Conservation (phyloP, 306 rosid species). For the Prunus dulcis region DNA sequence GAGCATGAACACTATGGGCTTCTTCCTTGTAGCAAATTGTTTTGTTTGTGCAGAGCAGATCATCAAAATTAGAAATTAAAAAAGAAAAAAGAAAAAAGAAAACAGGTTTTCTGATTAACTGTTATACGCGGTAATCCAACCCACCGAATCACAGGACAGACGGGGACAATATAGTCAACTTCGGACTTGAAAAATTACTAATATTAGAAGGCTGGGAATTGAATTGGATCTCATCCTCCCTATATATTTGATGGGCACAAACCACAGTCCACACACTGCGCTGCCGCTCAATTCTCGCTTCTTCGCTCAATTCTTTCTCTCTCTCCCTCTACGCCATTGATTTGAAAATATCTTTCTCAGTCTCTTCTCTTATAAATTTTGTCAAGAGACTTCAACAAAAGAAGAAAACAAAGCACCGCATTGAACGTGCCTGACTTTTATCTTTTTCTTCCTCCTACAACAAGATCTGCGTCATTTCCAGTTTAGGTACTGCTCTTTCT, state of each 20-base stretch:
- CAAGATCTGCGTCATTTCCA: background rate
- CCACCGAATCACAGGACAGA: background rate
- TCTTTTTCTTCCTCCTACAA: background rate
- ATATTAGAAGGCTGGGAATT: background rate
- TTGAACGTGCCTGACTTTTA: background rate
- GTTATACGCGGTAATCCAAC: constrained; percentile 6
- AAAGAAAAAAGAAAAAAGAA: too few relatives aligned
- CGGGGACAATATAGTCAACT: background rate
- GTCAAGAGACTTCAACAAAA: background rate
- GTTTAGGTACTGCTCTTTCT: background rate
- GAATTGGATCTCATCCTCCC: background rate
- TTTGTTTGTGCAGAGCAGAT: background rate
- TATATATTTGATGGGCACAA: background rate
- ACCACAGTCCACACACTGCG: background rate
- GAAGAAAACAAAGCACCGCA: background rate
- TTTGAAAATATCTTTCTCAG: background rate
- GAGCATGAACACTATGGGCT: background rate
- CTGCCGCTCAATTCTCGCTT: constrained; percentile 18
- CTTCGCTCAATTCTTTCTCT: constrained; percentile 6
- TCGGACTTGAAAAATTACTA: background rate
- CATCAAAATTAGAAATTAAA: background rate
- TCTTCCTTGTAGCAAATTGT: background rate
- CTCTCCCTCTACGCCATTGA: background rate
- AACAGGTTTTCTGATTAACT: background rate
- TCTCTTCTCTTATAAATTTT: background rate